phyloP scores from a whole-genome alignment of 257 asterid species.

The Solanum paucissectum region DNA sequence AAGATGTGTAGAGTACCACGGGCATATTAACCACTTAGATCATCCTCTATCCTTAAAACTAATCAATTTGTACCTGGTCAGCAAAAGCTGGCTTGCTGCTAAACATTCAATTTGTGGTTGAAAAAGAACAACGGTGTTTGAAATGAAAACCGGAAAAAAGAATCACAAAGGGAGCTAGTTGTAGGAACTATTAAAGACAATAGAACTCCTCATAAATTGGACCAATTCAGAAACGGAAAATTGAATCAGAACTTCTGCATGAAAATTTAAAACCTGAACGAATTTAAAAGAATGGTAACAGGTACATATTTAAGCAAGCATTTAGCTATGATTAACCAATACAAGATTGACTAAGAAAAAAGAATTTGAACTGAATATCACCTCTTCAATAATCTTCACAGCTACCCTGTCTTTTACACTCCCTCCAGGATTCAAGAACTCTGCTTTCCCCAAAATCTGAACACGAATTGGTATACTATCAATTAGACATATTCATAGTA shows the following conservation, averaged over 20 bases:
- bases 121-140: too few relatives aligned
- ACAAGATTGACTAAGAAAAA: neutral
- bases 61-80: neutral
- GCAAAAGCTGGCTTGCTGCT: neutral
- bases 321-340: neutral
- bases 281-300: neutral
- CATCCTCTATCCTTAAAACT: neutral
- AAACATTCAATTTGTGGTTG: neutral
- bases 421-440: conserved; percentile 95
- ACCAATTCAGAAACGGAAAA: neutral
- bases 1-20: neutral
- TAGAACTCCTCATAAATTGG: neutral
- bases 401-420: conserved; percentile 96
- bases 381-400: conserved; percentile 88
- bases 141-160: neutral
- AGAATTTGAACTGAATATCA: neutral
- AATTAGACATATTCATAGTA: neutral
- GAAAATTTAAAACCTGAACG: neutral
- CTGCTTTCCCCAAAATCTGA: conserved; percentile 92
- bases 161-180: neutral
- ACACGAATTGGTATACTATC: neutral
- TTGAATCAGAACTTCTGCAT: neutral
- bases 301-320: neutral
- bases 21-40: neutral
- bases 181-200: neutral